phyloP scores from a whole-genome alignment of 768 basidiomycete genomes.

The Suillus weaverae region DNA sequence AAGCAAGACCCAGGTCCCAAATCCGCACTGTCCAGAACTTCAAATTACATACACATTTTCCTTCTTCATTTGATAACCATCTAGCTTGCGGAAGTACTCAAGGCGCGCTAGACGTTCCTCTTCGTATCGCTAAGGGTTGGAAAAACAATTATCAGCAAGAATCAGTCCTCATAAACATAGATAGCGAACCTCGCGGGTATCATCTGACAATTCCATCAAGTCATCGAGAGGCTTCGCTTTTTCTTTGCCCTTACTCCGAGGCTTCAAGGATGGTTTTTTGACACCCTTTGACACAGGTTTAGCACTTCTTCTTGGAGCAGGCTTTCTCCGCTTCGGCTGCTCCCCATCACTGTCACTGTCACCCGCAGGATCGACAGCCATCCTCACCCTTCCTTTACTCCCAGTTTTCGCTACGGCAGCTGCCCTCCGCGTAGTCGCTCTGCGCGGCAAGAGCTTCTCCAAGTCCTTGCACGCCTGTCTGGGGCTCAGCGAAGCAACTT shows the following conservation, averaged over 20 bases:
- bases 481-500: not conserved
- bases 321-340: constrained; percentile 17
- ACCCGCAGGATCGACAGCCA: constrained; percentile 10
- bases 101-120: constrained; percentile 49
- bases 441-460: constrained; percentile 18
- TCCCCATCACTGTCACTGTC: constrained; percentile 21
- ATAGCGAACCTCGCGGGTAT: constrained; percentile 29
- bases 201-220: constrained; percentile 31
- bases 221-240: constrained; percentile 24
- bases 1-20: not conserved
- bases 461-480: constrained; percentile 4
- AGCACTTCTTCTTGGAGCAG: constrained; percentile 15
- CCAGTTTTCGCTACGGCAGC: constrained; percentile 18
- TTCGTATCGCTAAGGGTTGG: constrained; percentile 37
- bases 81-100: constrained; percentile 53
- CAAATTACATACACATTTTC: constrained; percentile 61
- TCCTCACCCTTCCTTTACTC: constrained; percentile 10
- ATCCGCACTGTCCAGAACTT: constrained; percentile 17
- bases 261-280: not conserved
- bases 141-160: not conserved
- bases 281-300: constrained; percentile 13
- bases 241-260: constrained; percentile 19
- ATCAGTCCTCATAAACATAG: not conserved
- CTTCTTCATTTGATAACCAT: constrained; percentile 53
- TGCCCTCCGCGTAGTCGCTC: constrained; percentile 29